Base-by-base conservation (phyloP, 352 stramenopile genomes). In the Pythium apleroticum region DNA sequence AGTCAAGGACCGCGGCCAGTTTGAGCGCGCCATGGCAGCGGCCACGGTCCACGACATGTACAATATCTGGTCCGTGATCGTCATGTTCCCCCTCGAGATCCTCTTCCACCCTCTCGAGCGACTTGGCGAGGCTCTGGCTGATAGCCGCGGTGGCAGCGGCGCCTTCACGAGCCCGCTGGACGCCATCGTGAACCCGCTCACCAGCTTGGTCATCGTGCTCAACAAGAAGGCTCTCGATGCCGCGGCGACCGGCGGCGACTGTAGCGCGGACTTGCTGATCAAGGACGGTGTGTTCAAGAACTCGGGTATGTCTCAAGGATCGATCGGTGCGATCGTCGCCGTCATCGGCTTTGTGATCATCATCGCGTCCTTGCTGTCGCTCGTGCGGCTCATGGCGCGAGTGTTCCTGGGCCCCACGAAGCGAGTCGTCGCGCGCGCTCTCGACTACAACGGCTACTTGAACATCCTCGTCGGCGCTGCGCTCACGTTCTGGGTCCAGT, bases 401-500 rank as follows among this genome's bases (percentile, higher is more conserved):
- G 39, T 74, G 53, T 72, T 96, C 27, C 66, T 82, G 10, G 87
- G 84, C 45, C 69, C 73, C n/a, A 90, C 84, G n/a, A 81, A 84
- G 48, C 67, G 77, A 30, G 74, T 93, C 33, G 80, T 96, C 41
- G 80, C 86, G 50, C 88, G 87, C 59, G 77, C 80, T 5, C 90
- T 89, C 39, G 80, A 90, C 62, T 80, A 87, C 57, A 90, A 88
- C 63, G 81, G 80, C 55, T 85, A 89, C 53, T 17, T 96, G 30
- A 76, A 84, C 31, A 92, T 93, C 39, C 12, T 80, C 41, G 73
- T 96, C 61, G 87, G 87, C 56, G 54, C 62, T 25, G 80, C 69
- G 52, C 66, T 96, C 50, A 96, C 87, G 12, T 68, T 77, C 91
- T 28, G 84, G 43, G 87, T 96, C 1, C 87, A 96, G 56, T 87